Percentiles rank a stretch among this genome's conserved stretches.
phyloP scores from a whole-genome alignment of 179 eudicot species.

The Spergularia azorica region DNA sequence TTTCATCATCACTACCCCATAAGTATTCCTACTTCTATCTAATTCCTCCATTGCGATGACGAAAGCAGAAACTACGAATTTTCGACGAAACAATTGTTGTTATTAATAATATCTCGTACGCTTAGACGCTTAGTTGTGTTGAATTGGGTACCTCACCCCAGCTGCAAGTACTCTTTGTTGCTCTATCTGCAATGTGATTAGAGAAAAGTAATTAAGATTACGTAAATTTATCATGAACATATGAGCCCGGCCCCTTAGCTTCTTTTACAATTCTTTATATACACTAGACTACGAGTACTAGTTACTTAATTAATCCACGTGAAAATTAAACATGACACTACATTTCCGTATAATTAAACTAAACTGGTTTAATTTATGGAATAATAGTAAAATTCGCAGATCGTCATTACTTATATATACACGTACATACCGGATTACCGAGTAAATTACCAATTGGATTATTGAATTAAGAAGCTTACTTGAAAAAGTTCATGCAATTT shows the following conservation, averaged over 20 bases:
- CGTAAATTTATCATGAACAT: background rate
- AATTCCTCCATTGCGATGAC: too few species aligned
- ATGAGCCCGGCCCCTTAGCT: too few species aligned
- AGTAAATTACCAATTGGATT: background rate
- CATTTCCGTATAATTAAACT: too few species aligned
- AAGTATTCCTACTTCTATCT: too few species aligned
- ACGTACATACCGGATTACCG: background rate
- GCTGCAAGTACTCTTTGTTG: slow-evolving; percentile 81
- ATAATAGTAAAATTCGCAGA: too few species aligned
- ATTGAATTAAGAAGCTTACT: slow-evolving; percentile 31
- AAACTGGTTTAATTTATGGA: too few species aligned
- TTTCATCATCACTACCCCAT: too few species aligned
- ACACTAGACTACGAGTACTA: too few species aligned
- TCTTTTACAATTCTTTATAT: too few species aligned
- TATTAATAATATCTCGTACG: too few species aligned
- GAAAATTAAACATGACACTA: too few species aligned
- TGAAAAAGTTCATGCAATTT: slow-evolving; percentile 86
- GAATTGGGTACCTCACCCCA: slow-evolving; percentile 73
- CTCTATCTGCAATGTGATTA: slow-evolving; percentile 60
- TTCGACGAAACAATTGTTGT: background rate
- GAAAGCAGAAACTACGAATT: background rate
- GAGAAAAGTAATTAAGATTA: background rate
- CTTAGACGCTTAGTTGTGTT: slow-evolving; percentile 21
- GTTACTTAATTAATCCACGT: too few species aligned
- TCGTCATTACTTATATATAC: background rate